phyloP scores from a whole-genome alignment of 257 asterid species.

The Solanum paucissectum region DNA sequence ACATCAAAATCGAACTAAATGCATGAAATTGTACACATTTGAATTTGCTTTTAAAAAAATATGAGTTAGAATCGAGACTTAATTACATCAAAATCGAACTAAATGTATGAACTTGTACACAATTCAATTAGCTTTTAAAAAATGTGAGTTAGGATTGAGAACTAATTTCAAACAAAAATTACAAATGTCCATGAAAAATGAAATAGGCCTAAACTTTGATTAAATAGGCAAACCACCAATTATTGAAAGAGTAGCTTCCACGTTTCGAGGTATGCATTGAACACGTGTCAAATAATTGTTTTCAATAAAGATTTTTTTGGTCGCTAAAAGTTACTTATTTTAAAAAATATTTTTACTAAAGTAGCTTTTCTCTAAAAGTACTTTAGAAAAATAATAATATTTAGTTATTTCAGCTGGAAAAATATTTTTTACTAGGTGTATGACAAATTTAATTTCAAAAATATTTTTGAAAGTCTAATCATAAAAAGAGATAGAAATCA shows the following conservation, averaged over 20 bases:
- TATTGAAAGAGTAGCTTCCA: constrained; percentile 31
- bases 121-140: too few species aligned
- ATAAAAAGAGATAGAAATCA: not conserved
- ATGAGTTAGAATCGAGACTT: rapidly evolving
- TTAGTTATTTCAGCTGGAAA: not conserved
- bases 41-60: too few species aligned
- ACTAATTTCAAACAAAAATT: not conserved
- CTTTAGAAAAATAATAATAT: not conserved
- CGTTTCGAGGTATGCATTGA: not conserved
- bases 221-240: constrained; percentile 12
- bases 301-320: too few species aligned
- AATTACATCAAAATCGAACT: not conserved
- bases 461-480: not conserved
- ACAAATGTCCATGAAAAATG: too few species aligned
- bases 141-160: rapidly evolving
- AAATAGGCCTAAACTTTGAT: not conserved
- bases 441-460: too few species aligned
- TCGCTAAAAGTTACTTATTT: not conserved
- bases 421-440: not conserved
- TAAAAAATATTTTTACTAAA: too few species aligned
- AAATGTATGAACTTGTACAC: rapidly evolving
- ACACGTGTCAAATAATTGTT: not conserved
- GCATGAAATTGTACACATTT: rapidly evolving
- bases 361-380: too few species aligned
- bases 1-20: rapidly evolving